A percentile compares a stretch with the other conserved stretches of the same genome.
These are phyloP conservation scores for Kodamaea derodonti DNA, from an alignment of 1,139 yeast genomes.

Conservation along the genomic window DNA sequence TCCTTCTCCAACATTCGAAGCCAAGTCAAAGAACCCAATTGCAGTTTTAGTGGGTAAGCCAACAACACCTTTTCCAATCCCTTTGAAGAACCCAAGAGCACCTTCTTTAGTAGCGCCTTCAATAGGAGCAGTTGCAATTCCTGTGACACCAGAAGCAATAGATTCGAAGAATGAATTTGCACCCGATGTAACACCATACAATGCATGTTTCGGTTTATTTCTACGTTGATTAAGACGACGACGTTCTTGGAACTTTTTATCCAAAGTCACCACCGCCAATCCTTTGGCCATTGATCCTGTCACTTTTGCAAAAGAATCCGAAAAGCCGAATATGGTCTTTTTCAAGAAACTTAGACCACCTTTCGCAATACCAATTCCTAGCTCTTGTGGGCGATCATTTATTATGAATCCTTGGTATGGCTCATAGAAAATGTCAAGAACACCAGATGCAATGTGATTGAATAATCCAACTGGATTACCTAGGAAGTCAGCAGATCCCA, in stretches of 20 bases:
- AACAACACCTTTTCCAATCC: slow-evolving; percentile 89
- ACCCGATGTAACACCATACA: slow-evolving; percentile 83
- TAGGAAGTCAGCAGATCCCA: slow-evolving; percentile 93
- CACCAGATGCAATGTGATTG: slow-evolving; percentile 90
- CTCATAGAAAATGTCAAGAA: slow-evolving; percentile 92
- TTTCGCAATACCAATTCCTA: slow-evolving; percentile 92
- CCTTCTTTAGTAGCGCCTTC: slow-evolving; percentile 87
- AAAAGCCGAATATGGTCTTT: slow-evolving; percentile 90
- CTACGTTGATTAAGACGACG: slow-evolving; percentile 71
- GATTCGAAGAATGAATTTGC: slow-evolving; percentile 89
- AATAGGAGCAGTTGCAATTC: slow-evolving; percentile 86
- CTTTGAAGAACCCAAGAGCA: slow-evolving; percentile 86
- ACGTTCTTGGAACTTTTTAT: slow-evolving; percentile 76
- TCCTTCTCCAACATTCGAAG: slow-evolving; percentile 91
- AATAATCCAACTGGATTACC: slow-evolving; percentile 98
- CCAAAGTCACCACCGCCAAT: slow-evolving; percentile 85
- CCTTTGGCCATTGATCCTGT: slow-evolving; percentile 97
- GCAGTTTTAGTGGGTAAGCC: slow-evolving; percentile 97
- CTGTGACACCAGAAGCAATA: slow-evolving; percentile 81
- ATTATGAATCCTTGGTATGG: slow-evolving; percentile 94
- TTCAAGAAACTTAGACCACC: slow-evolving; percentile 94
- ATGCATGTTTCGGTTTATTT: slow-evolving; percentile 80
- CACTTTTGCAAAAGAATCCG: slow-evolving; percentile 88
- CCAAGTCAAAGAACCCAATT: slow-evolving; percentile 89
- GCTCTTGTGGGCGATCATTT: slow-evolving; percentile 92